Percentiles rank a stretch among this genome's conserved stretches.
These are phyloP conservation scores for Plectranthus barbatus DNA, from an alignment of 257 asterid species.

Conservation along the genomic window DNA sequence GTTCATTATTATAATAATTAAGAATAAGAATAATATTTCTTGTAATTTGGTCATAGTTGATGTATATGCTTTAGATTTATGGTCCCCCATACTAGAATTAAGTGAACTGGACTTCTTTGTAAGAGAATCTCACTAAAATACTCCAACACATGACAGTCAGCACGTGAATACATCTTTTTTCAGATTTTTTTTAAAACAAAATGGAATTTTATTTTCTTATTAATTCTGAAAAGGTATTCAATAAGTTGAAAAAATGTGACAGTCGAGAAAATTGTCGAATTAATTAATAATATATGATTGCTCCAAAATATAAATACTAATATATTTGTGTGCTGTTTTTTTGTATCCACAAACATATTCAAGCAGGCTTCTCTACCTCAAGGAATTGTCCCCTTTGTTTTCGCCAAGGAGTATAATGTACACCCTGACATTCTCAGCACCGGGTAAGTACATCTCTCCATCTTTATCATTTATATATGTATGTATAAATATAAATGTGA, in stretches of 20 bases:
- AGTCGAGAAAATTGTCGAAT: conserved; percentile 15
- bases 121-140: conserved; percentile 24
- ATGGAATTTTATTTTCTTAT: neutral
- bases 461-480: too few relatives aligned
- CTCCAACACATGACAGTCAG: conserved; percentile 24
- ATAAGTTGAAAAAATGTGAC: conserved; percentile 18
- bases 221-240: neutral
- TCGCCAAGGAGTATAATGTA: conserved; percentile 55
- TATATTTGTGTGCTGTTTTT: neutral
- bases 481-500: too few relatives aligned
- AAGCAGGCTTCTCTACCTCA: conserved; percentile 57
- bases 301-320: neutral
- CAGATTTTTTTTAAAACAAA: neutral
- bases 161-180: conserved; percentile 27
- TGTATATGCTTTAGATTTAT: conserved; percentile 8
- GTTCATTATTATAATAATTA: neutral
- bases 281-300: neutral
- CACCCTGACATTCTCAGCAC: conserved; percentile 58
- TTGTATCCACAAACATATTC: conserved; percentile 4
- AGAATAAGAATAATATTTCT: neutral
- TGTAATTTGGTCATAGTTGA: neutral
- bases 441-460: conserved; percentile 26
- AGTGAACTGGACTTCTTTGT: conserved; percentile 13
- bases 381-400: conserved; percentile 59
- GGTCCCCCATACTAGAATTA: conserved; percentile 26